These are phyloP conservation scores for Xylaria cubensis DNA, from an alignment of 495 filamentous ascomycete species.

Conservation along the genomic window DNA sequence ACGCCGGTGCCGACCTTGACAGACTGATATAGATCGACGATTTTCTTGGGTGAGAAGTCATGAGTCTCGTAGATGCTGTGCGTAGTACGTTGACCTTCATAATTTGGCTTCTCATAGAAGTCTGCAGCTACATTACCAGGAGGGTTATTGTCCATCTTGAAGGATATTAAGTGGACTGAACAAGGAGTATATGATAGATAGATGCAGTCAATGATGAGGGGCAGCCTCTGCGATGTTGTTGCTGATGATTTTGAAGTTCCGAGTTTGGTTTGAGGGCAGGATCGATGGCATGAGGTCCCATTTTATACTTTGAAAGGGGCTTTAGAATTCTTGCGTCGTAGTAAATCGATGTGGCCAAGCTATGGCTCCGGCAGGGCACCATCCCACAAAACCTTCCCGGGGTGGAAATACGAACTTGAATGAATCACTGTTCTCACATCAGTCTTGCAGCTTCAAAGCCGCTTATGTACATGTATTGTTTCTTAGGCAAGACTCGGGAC, in stretches of 20 bases:
- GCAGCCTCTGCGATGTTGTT: background rate
- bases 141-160: background rate
- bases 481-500: background rate
- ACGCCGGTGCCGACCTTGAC: constrained; percentile 5
- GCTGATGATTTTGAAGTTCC: background rate
- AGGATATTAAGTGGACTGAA: background rate
- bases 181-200: background rate
- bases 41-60: background rate
- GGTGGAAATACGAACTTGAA: background rate
- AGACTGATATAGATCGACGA: background rate
- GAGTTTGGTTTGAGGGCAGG: background rate
- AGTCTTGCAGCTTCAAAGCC: background rate
- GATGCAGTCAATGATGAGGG: background rate
- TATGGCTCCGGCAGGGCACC: background rate
- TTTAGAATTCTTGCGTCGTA: background rate
- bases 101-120: constrained; percentile 3
- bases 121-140: background rate
- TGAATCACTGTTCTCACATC: background rate
- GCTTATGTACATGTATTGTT: background rate
- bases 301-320: background rate
- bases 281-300: background rate
- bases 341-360: too few relatives aligned
- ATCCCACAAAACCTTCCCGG: background rate
- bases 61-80: background rate
- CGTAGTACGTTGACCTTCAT: background rate